These are phyloP conservation scores for Diaporthe citriasiana DNA, from an alignment of 2,329 filamentous ascomycete species.

Conservation along the genomic window DNA sequence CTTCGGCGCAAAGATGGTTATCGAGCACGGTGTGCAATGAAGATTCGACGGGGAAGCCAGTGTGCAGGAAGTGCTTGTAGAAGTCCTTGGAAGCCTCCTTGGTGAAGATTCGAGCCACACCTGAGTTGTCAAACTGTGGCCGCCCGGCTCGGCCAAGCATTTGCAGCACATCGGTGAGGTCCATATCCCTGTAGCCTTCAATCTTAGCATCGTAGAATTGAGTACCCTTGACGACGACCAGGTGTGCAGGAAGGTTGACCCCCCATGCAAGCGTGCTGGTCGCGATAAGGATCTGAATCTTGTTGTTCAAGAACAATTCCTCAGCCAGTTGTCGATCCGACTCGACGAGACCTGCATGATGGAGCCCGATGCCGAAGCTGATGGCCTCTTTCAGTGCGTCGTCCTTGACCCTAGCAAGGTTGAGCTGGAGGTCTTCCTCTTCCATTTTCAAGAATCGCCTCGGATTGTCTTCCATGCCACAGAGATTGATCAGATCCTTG, in stretches of 20 bases:
- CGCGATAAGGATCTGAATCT: constrained; percentile 96
- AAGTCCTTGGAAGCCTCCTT: constrained; percentile 99
- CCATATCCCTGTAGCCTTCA: constrained; percentile 99
- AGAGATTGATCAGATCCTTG: constrained; percentile 96
- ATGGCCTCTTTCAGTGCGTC: constrained; percentile 93
- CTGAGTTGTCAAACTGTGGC: constrained; percentile 95
- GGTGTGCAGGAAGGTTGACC: constrained; percentile 95
- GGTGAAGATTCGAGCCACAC: constrained; percentile 97
- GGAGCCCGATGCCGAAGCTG: constrained; percentile 95
- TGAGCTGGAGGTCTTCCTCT: constrained; percentile 91
- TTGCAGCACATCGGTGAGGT: constrained; percentile 95
- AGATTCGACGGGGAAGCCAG: constrained; percentile 96
- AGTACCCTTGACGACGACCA: constrained; percentile 97
- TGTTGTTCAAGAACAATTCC: constrained; percentile 96
- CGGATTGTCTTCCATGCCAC: constrained; percentile 98
- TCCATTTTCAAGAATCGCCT: constrained; percentile 93
- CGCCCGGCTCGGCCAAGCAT: constrained; percentile 97
- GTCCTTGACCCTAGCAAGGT: constrained; percentile 92
- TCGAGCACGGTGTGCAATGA: constrained; percentile 96
- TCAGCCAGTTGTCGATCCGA: constrained; percentile 92
- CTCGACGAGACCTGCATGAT: constrained; percentile 97
- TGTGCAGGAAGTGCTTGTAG: constrained; percentile 99
- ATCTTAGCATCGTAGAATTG: constrained; percentile 99
- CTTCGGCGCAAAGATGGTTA: constrained; percentile 95
- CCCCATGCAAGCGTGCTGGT: constrained; percentile 98